Conservation (phyloP, 108 stramenopile species). For the Nitzschia inconspicua region DNA sequence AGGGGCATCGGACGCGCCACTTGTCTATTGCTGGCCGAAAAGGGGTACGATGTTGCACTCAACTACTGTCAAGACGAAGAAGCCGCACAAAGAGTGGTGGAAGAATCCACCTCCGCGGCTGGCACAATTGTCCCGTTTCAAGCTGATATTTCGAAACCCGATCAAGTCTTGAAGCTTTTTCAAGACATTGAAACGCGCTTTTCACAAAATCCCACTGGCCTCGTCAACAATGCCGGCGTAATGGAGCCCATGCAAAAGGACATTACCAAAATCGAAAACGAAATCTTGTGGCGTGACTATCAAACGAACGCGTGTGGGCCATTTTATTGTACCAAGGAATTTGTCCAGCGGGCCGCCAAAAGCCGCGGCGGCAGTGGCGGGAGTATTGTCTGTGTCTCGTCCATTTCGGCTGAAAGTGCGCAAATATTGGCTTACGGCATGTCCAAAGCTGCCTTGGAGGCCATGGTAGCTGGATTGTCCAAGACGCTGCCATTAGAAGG, state of each 20-base stretch:
- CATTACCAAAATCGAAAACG: constrained; percentile 2
- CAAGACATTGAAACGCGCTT: constrained; percentile 12
- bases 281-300: constrained; percentile 10
- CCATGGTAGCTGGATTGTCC: constrained; percentile 23
- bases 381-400: constrained; percentile 20
- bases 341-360: constrained; percentile 9
- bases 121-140: constrained; percentile 19
- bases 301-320: constrained; percentile 14
- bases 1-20: constrained; percentile 27
- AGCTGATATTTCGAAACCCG: constrained; percentile 18
- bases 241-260: constrained; percentile 28
- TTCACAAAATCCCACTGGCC: constrained; percentile 6
- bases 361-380: constrained; percentile 20
- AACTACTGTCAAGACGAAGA: constrained; percentile 18
- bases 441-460: constrained; percentile 28
- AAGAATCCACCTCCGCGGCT: not conserved
- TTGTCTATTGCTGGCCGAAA: constrained; percentile 13
- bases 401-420: constrained; percentile 17
- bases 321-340: constrained; percentile 23
- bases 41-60: constrained; percentile 19
- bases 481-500: constrained; percentile 19
- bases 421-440: constrained; percentile 26
- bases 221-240: constrained; percentile 28
- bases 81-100: constrained; percentile 10
- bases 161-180: constrained; percentile 14